Evolutionary conservation across 148 eudicot genomes (phyloP), one percentile per base, ranked within the genome.

Genomic region (Pouteria glomerata): DNA sequence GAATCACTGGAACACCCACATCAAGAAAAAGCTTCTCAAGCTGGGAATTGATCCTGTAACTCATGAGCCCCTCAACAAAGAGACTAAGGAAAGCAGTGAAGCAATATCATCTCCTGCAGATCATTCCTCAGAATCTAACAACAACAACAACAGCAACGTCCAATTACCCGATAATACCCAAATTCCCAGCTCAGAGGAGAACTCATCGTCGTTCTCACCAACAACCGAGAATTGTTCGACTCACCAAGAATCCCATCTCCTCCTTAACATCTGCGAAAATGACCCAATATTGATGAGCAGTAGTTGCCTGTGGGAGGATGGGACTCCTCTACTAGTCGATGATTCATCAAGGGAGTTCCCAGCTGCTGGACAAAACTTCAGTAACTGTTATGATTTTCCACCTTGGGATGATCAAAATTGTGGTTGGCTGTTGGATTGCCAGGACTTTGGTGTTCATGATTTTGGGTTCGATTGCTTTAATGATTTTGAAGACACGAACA

Each of bases 1-100:
- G 67, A 94, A 94, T 72, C 97, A 89, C 42, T 94, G 98, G 98
- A 94, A 94, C 67, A 94, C 98, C 16, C 98, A 94, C 57, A 87
- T 94, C 65, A 94, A 94, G 85, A 94, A 94, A 70, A 91, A 91
- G 66, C 98, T 94, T 60, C 66, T 87, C n/a, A 91, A 89, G 68
- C 82, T 94, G 96, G 98, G 98, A 15, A 87, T 94, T 70, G 95
- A 94, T 73, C 98, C 98, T 0, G 78, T 86, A 11, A 94, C 98
- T 52, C 98, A 94, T 80, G 80, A 85, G 30, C 96, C 93, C 60
- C 79, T 90, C 45, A 78, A 76, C 34, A 81, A 86, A 42, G 78
- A 83, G 61, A 34, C 74, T 27, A 68, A 47, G 41, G 8, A 62
- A 48, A 13, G 12, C 6, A 39, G 44, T 4, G 10, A 10, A 39